Conservation (phyloP, 2,329 filamentous ascomycete genomes). For the Achaetomium macrosporum region DNA sequence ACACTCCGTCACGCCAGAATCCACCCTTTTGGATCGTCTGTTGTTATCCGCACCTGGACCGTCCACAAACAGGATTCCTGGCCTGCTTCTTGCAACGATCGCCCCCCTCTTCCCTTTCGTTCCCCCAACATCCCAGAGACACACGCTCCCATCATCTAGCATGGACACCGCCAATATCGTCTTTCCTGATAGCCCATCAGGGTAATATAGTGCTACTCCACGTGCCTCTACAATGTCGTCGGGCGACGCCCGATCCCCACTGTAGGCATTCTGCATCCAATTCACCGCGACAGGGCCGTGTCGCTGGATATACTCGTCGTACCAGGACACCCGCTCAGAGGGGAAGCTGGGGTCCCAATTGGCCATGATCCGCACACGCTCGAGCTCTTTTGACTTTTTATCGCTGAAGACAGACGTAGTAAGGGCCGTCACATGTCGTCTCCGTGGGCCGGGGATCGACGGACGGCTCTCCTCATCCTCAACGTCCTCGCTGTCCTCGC, state of each 20-base stretch:
- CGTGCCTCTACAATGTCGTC: slow-evolving; percentile 58
- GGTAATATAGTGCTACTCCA: slow-evolving; percentile 63
- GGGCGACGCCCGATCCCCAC: slow-evolving; percentile 29
- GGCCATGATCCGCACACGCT: slow-evolving; percentile 55
- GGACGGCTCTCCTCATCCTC: not conserved
- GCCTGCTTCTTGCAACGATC: slow-evolving; percentile 58
- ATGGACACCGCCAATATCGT: slow-evolving; percentile 62
- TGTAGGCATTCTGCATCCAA: slow-evolving; percentile 65
- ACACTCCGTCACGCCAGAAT: slow-evolving; percentile 69
- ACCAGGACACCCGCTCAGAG: slow-evolving; percentile 71
- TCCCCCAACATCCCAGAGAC: slow-evolving; percentile 71
- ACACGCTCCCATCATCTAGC: slow-evolving; percentile 81
- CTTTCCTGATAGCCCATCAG: slow-evolving; percentile 41
- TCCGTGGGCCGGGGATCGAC: slow-evolving; percentile 13
- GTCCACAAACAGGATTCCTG: slow-evolving; percentile 61
- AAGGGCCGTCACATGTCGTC: not conserved
- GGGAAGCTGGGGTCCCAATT: slow-evolving; percentile 81
- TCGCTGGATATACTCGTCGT: slow-evolving; percentile 80
- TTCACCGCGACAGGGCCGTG: slow-evolving; percentile 66
- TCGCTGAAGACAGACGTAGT: not conserved
- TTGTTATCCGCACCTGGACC: slow-evolving; percentile 40
- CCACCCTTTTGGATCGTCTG: slow-evolving; percentile 58
- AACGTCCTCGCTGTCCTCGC: not conserved
- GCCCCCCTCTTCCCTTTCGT: slow-evolving; percentile 50
- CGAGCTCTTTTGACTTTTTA: slow-evolving; percentile 28